Evolutionary conservation across 1,284 basidiomycete genomes (phyloP).

Genomic region (Sporisorium sorghi): DNA sequence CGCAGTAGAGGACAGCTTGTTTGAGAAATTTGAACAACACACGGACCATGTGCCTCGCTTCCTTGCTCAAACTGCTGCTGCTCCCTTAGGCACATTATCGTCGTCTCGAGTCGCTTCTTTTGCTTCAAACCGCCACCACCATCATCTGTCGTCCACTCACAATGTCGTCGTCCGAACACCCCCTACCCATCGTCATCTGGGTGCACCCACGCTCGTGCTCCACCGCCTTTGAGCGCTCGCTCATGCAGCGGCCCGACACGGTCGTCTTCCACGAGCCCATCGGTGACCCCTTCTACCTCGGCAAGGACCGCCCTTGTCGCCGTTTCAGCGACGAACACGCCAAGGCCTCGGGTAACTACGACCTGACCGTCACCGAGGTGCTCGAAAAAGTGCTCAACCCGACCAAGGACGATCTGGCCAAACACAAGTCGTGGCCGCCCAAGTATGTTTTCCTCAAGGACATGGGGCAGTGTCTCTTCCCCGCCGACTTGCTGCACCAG

Average conservation of each 20-base stretch:
- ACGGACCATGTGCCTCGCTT: background rate
- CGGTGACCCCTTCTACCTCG: constrained; percentile 62
- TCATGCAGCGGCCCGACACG: constrained; percentile 63
- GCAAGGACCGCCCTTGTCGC: constrained; percentile 49
- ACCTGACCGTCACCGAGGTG: constrained; percentile 49
- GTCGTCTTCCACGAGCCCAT: constrained; percentile 63
- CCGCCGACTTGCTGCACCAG: constrained; percentile 43
- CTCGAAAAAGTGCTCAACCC: constrained; percentile 49
- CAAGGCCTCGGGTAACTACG: constrained; percentile 43
- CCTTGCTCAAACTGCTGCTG: background rate
- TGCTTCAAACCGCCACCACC: background rate
- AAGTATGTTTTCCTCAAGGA: constrained; percentile 66
- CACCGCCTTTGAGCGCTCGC: constrained; percentile 64
- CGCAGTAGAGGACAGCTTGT: background rate
- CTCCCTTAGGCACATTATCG: background rate
- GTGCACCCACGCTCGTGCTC: constrained; percentile 60
- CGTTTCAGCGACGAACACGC: constrained; percentile 59
- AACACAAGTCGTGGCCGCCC: constrained; percentile 38
- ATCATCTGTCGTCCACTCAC: background rate
- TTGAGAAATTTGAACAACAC: background rate
- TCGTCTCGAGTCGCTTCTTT: background rate
- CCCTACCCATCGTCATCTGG: constrained; percentile 59
- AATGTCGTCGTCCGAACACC: constrained; percentile 26
- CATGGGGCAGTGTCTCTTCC: constrained; percentile 66
- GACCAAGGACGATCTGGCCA: constrained; percentile 35